Evolutionary conservation across 2,329 filamentous ascomycete species (phyloP).

Genomic region (Colletotrichum lupini): DNA sequence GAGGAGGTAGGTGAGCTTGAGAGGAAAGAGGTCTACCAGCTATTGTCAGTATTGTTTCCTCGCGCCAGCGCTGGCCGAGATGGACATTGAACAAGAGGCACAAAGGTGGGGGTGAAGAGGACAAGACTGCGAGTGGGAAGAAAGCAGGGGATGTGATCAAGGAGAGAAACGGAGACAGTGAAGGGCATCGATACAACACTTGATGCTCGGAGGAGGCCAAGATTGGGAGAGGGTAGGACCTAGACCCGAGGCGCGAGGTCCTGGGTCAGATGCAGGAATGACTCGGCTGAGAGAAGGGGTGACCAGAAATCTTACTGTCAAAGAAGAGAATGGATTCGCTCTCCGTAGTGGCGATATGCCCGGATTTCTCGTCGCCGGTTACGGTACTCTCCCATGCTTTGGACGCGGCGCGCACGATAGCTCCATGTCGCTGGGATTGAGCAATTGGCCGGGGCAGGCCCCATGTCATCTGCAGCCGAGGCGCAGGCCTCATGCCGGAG

Average conservation of each 20-base stretch:
- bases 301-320: constrained; percentile 71
- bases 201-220: background rate
- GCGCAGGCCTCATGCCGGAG: constrained; percentile 10
- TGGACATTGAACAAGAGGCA: background rate
- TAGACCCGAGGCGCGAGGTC: too few species aligned
- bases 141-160: background rate
- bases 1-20: constrained; percentile 69
- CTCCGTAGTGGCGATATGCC: constrained; percentile 81
- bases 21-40: constrained; percentile 80
- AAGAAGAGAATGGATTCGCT: constrained; percentile 91
- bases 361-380: constrained; percentile 73
- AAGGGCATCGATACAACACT: background rate
- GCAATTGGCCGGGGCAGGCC: constrained; percentile 2
- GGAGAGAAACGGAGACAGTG: too few species aligned
- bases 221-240: background rate
- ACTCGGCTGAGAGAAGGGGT: background rate
- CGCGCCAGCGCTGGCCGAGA: background rate
- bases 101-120: background rate
- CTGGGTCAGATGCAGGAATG: background rate
- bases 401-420: constrained; percentile 2
- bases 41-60: background rate
- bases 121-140: background rate
- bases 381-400: constrained; percentile 56
- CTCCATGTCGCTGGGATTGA: constrained; percentile 8
- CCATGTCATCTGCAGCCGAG: constrained; percentile 10